A percentile compares a stretch with the other conserved stretches of the same genome.
Evolutionary conservation across 768 basidiomycete species (phyloP).

Genomic region (Brasilioporus rufonigricans): DNA sequence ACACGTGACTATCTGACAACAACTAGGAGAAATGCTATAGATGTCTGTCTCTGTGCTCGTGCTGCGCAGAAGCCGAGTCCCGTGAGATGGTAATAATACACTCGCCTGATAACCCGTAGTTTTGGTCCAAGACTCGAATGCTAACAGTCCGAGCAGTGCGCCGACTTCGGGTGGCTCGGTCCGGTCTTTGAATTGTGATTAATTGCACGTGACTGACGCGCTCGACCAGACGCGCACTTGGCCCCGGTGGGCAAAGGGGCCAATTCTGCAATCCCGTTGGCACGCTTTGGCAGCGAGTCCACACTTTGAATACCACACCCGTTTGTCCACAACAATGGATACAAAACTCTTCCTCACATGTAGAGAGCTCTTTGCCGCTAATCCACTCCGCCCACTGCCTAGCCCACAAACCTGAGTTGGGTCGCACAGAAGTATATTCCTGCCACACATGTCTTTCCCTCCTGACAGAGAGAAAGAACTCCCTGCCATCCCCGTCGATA

Average conservation of each 20-base stretch:
- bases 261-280: neutral
- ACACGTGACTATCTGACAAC: neutral
- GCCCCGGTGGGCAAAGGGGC: constrained; percentile 1
- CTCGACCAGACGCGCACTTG: neutral
- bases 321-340: constrained; percentile 3
- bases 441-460: constrained; percentile 4
- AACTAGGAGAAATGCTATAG: neutral
- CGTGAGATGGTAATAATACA: neutral
- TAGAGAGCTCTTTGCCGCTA: neutral
- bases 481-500: constrained; percentile 18
- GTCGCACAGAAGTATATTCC: neutral
- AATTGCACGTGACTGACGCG: constrained; percentile 17
- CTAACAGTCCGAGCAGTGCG: too few species aligned
- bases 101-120: neutral
- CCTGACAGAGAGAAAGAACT: constrained; percentile 19
- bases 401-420: neutral
- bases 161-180: too few species aligned
- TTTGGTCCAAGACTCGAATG: too few species aligned
- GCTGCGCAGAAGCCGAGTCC: neutral
- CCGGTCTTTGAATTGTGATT: neutral
- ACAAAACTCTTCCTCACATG: constrained; percentile 1
- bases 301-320: constrained; percentile 2
- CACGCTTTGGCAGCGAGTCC: constrained; percentile 12
- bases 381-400: neutral
- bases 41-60: neutral